phyloP scores from a whole-genome alignment of 352 stramenopile species.

The Globisporangium abappressorium region DNA sequence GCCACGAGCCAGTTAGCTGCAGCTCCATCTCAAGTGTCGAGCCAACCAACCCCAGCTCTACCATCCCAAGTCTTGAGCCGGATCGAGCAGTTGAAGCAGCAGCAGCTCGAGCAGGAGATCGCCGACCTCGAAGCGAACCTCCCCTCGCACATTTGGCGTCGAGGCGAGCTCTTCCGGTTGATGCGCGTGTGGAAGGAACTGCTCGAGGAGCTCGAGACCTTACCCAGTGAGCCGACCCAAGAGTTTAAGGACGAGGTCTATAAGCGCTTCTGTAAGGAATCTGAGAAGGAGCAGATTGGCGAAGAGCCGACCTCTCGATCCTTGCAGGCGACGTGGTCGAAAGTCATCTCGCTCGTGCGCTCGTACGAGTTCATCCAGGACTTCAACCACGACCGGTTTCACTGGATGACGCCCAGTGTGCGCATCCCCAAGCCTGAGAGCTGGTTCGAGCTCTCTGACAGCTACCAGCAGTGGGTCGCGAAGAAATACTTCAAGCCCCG shows the following conservation, averaged over 20 bases:
- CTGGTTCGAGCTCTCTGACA: not conserved
- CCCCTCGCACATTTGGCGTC: not conserved
- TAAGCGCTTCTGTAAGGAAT: not conserved
- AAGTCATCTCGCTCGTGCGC: not conserved
- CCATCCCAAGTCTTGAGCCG: not conserved
- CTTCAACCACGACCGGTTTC: conserved; percentile 5
- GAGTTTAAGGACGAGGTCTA: conserved; percentile 1
- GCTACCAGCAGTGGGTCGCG: conserved; percentile 1
- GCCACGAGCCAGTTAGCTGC: no score
- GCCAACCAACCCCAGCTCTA: not conserved
- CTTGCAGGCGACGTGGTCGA: conserved; percentile 1
- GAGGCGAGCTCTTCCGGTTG: not conserved
- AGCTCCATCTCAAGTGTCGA: not conserved
- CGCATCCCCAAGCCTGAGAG: not conserved
- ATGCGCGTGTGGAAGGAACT: conserved; percentile 4
- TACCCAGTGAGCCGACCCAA: not conserved
- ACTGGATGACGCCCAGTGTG: conserved; percentile 2
- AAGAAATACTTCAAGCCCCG: not conserved
- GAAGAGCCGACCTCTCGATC: not conserved
- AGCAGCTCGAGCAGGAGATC: not conserved
- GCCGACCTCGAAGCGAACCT: not conserved
- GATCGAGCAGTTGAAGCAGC: not conserved
- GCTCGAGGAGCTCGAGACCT: not conserved
- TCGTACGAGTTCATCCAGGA: conserved; percentile 7
- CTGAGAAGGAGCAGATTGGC: not conserved